Base-by-base conservation (phyloP, 306 rosid genomes). In the Fagus sylvatica region DNA sequence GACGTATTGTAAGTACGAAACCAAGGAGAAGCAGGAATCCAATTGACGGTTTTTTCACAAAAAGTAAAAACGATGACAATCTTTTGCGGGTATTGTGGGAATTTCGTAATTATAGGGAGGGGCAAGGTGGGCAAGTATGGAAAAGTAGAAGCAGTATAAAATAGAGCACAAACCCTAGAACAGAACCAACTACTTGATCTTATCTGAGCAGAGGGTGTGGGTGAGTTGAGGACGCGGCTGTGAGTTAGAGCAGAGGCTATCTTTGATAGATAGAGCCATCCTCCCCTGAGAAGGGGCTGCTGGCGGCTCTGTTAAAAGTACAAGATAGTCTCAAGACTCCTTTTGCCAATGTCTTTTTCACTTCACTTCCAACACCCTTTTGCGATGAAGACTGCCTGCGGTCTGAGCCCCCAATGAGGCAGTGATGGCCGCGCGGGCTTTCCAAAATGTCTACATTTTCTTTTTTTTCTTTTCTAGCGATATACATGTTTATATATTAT, bases 381-480 rank as follows among this genome's bases (percentile, higher is more conserved):
- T 75, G 85, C 84, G 62, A 79, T 85, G 88, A 85, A 62, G 88
- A 81, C 86, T 81, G 88, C 86, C 88, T 79, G 88, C 86, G 16
- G 76, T 76, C 86, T 62, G 88, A 85, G 88, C 51, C 51, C 51
- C 40, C 32, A 51, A 70, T 28, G 48, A 17, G 83, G 88, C 84
- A 48, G 74, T 85, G 88, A 85, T 71, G 88, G 85, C 77, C 17
- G 28, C 28, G 87, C 87, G 78, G 87, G 84, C 82, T 80, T 54
- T 43, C 33, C 41, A 4, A 0, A n/a, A 22, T 22, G 28, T 4
- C 49, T 15, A 5, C 1, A 5, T 19, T 10, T 19, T 3, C 7
- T 48, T 16, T 0, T 8, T 10, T 56, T 8, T 7, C 1, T 4
- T 12, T 53, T n/a, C 28, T 22, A 22, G 28, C 28, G 28, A 22